Conservation (phyloP, 2,329 filamentous ascomycete genomes). For the Ceratocystis eucalypticola region DNA sequence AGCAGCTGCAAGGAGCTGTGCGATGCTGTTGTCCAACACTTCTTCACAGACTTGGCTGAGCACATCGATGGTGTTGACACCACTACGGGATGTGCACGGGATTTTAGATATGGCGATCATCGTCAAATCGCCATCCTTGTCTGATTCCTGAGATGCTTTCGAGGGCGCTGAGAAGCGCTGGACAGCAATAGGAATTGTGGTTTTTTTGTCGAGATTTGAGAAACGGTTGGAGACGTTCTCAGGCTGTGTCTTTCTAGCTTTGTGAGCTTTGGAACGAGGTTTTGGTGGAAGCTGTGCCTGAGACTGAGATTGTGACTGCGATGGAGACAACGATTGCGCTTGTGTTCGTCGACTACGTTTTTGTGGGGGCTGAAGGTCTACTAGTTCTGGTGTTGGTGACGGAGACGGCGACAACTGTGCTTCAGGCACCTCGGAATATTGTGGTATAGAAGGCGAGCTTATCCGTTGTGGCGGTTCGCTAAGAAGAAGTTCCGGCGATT, state of each 20-base stretch:
- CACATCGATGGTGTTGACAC: conserved; percentile 50
- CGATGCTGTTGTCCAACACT: conserved; percentile 39
- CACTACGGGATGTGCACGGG: conserved; percentile 38
- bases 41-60: conserved; percentile 49
- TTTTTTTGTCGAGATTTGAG: conserved; percentile 17
- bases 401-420: background rate
- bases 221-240: conserved; percentile 6
- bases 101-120: conserved; percentile 39
- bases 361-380: conserved; percentile 20
- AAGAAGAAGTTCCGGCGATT: conserved; percentile 6
- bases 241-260: conserved; percentile 17
- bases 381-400: conserved; percentile 20
- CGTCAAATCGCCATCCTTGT: conserved; percentile 30
- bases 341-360: conserved; percentile 21
- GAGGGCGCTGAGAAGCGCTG: conserved; percentile 43
- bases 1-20: conserved; percentile 33
- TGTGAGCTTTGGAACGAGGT: conserved; percentile 18
- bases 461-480: conserved; percentile 7
- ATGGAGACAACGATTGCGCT: conserved; percentile 9
- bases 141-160: conserved; percentile 21
- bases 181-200: conserved; percentile 41
- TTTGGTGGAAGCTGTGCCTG: conserved; percentile 4
- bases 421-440: background rate
- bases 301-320: conserved; percentile 8
- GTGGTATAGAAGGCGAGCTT: background rate